phyloP scores from a whole-genome alignment of 2,329 filamentous ascomycete species.

The Colletotrichum orbiculare region DNA sequence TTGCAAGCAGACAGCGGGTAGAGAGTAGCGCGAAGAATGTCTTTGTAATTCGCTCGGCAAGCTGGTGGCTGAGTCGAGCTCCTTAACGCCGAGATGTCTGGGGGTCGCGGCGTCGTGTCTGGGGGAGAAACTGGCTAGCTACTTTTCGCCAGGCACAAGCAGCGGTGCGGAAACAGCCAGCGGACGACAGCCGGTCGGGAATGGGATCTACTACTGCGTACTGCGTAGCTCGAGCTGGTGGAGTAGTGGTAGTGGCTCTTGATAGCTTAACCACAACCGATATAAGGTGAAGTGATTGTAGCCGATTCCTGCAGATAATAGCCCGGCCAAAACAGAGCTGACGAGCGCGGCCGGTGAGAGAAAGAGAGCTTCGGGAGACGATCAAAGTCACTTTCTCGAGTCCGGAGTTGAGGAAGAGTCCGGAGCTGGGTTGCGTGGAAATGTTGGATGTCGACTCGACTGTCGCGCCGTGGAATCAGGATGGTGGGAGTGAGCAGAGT shows the following conservation, averaged over 20 bases:
- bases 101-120: background rate
- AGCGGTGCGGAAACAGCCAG: constrained; percentile 9
- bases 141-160: background rate
- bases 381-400: background rate
- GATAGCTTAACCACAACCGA: constrained; percentile 10
- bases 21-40: constrained; percentile 24
- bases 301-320: background rate
- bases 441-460: too few species aligned
- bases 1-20: constrained; percentile 27
- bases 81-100: constrained; percentile 21
- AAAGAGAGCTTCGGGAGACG: background rate
- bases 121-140: background rate
- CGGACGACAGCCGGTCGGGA: constrained; percentile 7
- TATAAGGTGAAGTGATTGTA: background rate
- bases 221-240: constrained; percentile 20
- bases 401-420: too few species aligned
- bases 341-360: background rate
- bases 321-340: constrained; percentile 6
- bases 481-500: background rate
- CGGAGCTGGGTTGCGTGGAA: too few species aligned
- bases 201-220: background rate
- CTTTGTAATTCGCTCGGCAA: constrained; percentile 33
- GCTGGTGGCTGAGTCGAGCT: constrained; percentile 28
- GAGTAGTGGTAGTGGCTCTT: constrained; percentile 11
- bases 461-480: too few species aligned